A percentile compares a stretch with the other conserved stretches of the same genome.
These are phyloP conservation scores for Phytophthora macrochlamydospora DNA, from an alignment of 352 stramenopile species.

Conservation along the genomic window DNA sequence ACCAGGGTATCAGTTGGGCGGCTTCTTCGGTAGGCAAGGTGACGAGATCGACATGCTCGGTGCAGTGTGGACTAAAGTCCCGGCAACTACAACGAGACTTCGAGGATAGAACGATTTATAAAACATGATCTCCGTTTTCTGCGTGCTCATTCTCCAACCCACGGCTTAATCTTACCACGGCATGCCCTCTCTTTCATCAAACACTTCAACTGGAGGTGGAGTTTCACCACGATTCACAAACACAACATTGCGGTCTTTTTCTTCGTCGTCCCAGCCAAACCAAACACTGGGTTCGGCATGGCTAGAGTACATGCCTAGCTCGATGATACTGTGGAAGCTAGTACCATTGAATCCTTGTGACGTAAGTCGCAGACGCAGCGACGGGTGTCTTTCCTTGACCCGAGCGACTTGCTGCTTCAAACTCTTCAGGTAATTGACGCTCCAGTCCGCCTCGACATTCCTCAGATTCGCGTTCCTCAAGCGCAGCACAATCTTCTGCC, in stretches of 20 bases:
- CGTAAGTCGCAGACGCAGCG: constrained; percentile 29
- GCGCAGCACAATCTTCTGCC: constrained; percentile 33
- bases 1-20: background rate
- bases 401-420: constrained; percentile 17
- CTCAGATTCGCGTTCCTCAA: constrained; percentile 23
- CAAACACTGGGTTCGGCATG: constrained; percentile 33
- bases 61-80: background rate
- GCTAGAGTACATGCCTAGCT: constrained; percentile 40
- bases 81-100: background rate
- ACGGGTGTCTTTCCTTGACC: constrained; percentile 30
- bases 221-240: constrained; percentile 24
- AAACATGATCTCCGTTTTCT: no score
- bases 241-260: constrained; percentile 18
- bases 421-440: constrained; percentile 26
- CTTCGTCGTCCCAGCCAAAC: constrained; percentile 40
- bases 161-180: background rate
- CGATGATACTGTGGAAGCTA: constrained; percentile 29
- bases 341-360: constrained; percentile 12
- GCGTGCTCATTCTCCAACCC: no score
- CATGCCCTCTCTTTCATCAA: background rate
- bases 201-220: background rate
- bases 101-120: background rate
- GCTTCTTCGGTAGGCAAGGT: background rate
- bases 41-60: background rate
- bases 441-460: constrained; percentile 32